phyloP scores from a whole-genome alignment of 805 yeast genomes.

The Candida sonorensis region DNA sequence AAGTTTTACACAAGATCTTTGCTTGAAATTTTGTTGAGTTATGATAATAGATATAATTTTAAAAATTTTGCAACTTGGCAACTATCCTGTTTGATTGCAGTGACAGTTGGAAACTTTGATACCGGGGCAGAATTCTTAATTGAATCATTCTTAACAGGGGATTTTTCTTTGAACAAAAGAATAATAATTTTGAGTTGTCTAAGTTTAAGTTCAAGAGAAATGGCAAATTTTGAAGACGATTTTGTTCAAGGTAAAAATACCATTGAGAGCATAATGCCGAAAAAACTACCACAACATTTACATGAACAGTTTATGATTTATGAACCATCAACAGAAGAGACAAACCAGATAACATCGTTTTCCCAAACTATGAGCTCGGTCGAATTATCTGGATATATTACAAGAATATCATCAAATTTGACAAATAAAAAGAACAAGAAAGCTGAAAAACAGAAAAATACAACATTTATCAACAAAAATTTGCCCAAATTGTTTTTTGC shows the following conservation, averaged over 20 bases:
- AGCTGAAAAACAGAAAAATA: constrained; percentile 14
- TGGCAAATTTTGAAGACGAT: constrained; percentile 55
- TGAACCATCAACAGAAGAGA: constrained; percentile 7
- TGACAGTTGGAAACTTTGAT: constrained; percentile 44
- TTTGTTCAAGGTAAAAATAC: constrained; percentile 33
- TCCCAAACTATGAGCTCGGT: constrained; percentile 13
- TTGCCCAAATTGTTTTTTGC: constrained; percentile 46
- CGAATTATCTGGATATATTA: constrained; percentile 31
- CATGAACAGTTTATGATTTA: constrained; percentile 36
- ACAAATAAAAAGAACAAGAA: constrained; percentile 6
- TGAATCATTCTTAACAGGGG: constrained; percentile 54
- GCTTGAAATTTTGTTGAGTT: constrained; percentile 40
- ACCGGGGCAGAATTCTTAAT: constrained; percentile 38
- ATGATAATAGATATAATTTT: constrained; percentile 52
- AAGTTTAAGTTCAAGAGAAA: constrained; percentile 66
- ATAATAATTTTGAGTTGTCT: constrained; percentile 60
- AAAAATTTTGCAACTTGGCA: constrained; percentile 56
- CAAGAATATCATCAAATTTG: constrained; percentile 35
- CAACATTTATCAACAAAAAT: constrained; percentile 31
- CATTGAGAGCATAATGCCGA: constrained; percentile 18
- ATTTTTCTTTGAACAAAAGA: constrained; percentile 75
- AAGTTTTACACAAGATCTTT: constrained; percentile 50
- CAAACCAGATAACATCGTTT: constrained; percentile 4
- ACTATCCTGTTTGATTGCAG: constrained; percentile 57
- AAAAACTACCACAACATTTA: constrained; percentile 38